phyloP scores from a whole-genome alignment of 2,329 filamentous ascomycete genomes.

The Penicillium sp. region DNA sequence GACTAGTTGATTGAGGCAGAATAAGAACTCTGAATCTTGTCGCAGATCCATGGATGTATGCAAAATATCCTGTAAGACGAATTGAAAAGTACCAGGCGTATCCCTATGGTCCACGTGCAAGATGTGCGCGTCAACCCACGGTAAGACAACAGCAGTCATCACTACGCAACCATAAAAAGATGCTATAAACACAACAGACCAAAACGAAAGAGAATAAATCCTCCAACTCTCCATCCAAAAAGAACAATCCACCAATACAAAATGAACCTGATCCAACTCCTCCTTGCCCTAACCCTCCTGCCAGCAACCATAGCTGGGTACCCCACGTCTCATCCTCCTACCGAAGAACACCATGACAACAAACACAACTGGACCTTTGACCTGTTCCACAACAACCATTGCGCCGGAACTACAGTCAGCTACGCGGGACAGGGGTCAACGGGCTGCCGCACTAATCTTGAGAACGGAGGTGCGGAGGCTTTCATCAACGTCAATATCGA shows the following conservation, averaged over 20 bases:
- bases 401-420: neutral
- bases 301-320: neutral
- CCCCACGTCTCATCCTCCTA: neutral
- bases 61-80: neutral
- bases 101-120: neutral
- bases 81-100: neutral
- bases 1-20: neutral
- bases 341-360: neutral
- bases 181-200: neutral
- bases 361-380: constrained; percentile 6
- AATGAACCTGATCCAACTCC: neutral
- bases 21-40: neutral
- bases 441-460: constrained; percentile 4
- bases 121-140: neutral
- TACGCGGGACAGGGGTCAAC: constrained; percentile 5
- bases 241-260: neutral
- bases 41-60: neutral
- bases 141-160: constrained; percentile 1
- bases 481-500: constrained; percentile 3
- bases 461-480: neutral
- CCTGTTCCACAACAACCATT: constrained; percentile 8
- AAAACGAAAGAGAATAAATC: neutral
- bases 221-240: neutral
- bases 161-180: neutral
- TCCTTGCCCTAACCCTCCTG: neutral